Evolutionary conservation across 202 grass and related monocot species (phyloP).

Genomic region (Sporobolus alterniflorus): DNA sequence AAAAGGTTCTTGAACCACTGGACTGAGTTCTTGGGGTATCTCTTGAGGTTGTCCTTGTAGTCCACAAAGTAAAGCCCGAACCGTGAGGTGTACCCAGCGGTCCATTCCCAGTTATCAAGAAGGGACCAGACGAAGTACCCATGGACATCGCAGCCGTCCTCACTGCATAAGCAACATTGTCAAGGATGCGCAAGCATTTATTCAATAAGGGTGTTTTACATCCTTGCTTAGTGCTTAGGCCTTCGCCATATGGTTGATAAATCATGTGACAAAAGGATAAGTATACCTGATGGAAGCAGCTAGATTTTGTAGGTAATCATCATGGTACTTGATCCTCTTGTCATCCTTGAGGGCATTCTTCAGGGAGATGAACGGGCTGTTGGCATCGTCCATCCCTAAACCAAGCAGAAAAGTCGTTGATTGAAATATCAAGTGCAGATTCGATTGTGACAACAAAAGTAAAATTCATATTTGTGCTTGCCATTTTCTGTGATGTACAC

Average conservation of each 20-base stretch:
- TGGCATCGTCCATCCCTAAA: constrained; percentile 91
- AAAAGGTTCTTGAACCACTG: constrained; percentile 84
- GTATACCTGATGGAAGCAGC: constrained; percentile 70
- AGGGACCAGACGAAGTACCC: constrained; percentile 96
- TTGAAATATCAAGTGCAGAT: background rate
- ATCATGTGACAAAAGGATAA: background rate
- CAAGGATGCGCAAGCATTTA: background rate
- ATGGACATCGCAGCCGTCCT: constrained; percentile 85
- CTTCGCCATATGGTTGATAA: background rate
- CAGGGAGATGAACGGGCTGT: constrained; percentile 65
- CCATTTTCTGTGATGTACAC: constrained; percentile 94
- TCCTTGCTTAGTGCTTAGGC: background rate
- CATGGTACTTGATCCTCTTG: constrained; percentile 85
- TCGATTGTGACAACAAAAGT: background rate
- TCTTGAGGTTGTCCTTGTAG: constrained; percentile 83
- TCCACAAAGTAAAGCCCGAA: constrained; percentile 94
- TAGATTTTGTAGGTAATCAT: constrained; percentile 80
- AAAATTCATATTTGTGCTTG: background rate
- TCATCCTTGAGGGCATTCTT: constrained; percentile 81
- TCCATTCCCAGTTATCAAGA: constrained; percentile 99
- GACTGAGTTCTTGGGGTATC: constrained; percentile 92
- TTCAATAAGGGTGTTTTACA: background rate
- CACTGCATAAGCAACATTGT: constrained; percentile 40
- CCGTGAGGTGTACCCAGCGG: constrained; percentile 81
- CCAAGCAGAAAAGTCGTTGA: background rate